A percentile compares a stretch with the other conserved stretches of the same genome.
Evolutionary conservation across 1,139 yeast genomes (phyloP).

Genomic region (Saccharomycopsis hybrid): DNA sequence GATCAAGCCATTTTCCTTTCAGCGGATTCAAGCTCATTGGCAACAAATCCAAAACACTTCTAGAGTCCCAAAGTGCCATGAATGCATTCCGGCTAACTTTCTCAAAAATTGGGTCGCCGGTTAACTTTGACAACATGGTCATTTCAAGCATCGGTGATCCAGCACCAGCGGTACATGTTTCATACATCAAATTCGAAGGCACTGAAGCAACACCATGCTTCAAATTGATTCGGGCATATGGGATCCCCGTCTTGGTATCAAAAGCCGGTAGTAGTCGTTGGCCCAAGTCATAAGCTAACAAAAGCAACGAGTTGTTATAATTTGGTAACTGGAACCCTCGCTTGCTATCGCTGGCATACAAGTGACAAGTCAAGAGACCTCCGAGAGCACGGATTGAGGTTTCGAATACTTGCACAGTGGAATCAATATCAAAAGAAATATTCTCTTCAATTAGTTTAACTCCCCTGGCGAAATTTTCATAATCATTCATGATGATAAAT

Average conservation of each 20-base stretch:
- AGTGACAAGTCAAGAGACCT: slow-evolving; percentile 70
- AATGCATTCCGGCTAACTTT: slow-evolving; percentile 55
- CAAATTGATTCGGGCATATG: slow-evolving; percentile 68
- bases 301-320: slow-evolving; percentile 66
- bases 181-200: slow-evolving; percentile 33
- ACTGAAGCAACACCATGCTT: slow-evolving; percentile 40
- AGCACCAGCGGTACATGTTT: slow-evolving; percentile 85
- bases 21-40: slow-evolving; percentile 75
- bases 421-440: slow-evolving; percentile 50
- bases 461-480: slow-evolving; percentile 44
- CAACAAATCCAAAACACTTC: slow-evolving; percentile 56
- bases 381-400: slow-evolving; percentile 75
- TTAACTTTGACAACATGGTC: slow-evolving; percentile 61
- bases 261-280: slow-evolving; percentile 61
- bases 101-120: slow-evolving; percentile 71
- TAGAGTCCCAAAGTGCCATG: slow-evolving; percentile 61
- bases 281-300: slow-evolving; percentile 69
- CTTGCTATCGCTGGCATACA: slow-evolving; percentile 57
- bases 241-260: slow-evolving; percentile 53
- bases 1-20: slow-evolving; percentile 50
- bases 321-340: slow-evolving; percentile 37
- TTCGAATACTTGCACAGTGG: slow-evolving; percentile 83
- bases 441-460: slow-evolving; percentile 41
- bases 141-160: slow-evolving; percentile 78
- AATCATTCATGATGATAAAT: slow-evolving; percentile 64